Base-by-base conservation (phyloP, 768 basidiomycete genomes). In the Russula abietina region DNA sequence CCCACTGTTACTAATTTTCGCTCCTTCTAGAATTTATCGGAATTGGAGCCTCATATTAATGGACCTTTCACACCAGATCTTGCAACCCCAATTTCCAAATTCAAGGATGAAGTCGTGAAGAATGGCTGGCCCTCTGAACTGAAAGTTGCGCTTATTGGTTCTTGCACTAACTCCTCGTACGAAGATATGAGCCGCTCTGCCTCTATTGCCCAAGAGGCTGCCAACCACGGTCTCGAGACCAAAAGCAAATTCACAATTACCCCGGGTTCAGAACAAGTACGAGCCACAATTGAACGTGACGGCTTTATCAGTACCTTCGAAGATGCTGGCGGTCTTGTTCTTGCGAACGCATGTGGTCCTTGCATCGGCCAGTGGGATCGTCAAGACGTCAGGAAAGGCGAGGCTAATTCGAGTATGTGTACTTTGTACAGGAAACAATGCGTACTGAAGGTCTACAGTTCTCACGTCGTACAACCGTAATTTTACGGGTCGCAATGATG, bases 381-480 rank as follows among this genome's bases (percentile, higher is more conserved):
- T 73, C 79, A 86, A 71, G 97, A 99, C 69, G 92, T 98, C 55
- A 88, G 92, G 83, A 98, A 93, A 84, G 97, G 96, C 71, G 92
- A 91, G 70, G 79, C 83, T 70, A 99, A 98, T 85, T 96, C 97
- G 50, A 99, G 91, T 92, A 68, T 52, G 90, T 81, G 8, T 22
- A 22, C 38, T 26, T 30, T 22, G 4, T 52, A 8, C 9, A 17
- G 45, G 55, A 19, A 19, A 10, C 7, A 19, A 39, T 17, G 17
- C 48, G 14, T 55, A 38, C 49, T 53, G 3, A 65, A 2, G 39
- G 4, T 55, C 49, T 52, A 10, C 52, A 93, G 91, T 98, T 81
- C 92, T 99, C 77, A 96, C 96, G 57, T 98, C 95, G 22, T 99
- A 99, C 85, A 99, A 99, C 87, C 95, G 97, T 75, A 99, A 99